A percentile compares a stretch with the other conserved stretches of the same genome.
These are phyloP conservation scores for Pseudogymnoascus sp. DNA, from an alignment of 2,329 filamentous ascomycete species.

Conservation along the genomic window DNA sequence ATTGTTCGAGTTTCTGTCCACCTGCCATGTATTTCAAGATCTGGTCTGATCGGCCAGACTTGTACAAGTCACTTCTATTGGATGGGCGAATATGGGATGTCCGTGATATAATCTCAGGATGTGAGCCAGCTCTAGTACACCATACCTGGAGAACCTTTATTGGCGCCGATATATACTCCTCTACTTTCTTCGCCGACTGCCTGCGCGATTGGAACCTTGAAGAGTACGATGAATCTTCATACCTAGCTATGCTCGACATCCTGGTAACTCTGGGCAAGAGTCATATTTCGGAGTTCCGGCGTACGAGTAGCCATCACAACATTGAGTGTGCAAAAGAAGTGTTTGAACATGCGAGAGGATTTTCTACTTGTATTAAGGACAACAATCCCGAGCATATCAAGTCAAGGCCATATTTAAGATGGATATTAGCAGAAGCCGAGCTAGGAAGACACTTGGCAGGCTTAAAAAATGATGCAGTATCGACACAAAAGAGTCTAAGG, in stretches of 20 bases:
- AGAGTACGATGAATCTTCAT: neutral
- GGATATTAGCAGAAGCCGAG: neutral
- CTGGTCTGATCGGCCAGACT: neutral
- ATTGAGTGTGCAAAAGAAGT: neutral
- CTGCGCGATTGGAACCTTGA: neutral
- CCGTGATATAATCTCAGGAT: neutral
- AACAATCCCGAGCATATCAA: neutral
- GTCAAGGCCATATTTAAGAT: neutral
- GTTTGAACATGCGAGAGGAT: neutral
- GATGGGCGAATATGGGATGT: neutral
- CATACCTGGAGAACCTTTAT: neutral
- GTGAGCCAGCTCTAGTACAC: neutral
- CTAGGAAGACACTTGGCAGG: neutral
- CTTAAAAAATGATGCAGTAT: neutral
- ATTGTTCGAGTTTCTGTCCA: neutral
- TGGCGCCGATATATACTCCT: neutral
- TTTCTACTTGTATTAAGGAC: neutral
- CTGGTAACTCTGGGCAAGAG: neutral
- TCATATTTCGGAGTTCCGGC: neutral
- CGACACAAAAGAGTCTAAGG: neutral
- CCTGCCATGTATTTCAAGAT: neutral
- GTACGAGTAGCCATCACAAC: neutral
- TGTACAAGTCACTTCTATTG: neutral
- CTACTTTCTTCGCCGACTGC: neutral
- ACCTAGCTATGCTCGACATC: neutral